A percentile compares a stretch with the other conserved stretches of the same genome.
These are phyloP conservation scores for Hippophae rhamnoides DNA, from an alignment of 306 rosid species.

Conservation along the genomic window DNA sequence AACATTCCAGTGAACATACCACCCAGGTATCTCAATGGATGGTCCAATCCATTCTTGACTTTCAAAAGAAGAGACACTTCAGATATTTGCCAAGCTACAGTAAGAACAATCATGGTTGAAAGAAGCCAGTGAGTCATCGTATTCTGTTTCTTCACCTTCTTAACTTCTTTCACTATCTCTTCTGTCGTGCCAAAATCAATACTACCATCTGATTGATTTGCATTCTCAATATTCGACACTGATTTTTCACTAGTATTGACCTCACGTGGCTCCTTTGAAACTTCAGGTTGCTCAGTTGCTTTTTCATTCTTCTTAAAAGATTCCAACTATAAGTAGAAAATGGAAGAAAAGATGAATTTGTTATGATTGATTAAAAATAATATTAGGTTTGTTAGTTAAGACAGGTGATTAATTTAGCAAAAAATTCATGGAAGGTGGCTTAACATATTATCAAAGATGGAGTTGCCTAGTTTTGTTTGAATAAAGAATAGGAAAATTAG, in stretches of 20 bases:
- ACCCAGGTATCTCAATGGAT: constrained; percentile 49
- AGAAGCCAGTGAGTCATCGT: constrained; percentile 71
- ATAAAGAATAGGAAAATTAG: too few species aligned
- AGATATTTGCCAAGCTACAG: constrained; percentile 71
- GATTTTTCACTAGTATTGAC: constrained; percentile 3
- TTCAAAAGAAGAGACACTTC: constrained; percentile 51
- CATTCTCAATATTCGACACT: constrained; percentile 16
- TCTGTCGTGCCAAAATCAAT: constrained; percentile 21
- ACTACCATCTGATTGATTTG: constrained; percentile 1
- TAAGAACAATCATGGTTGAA: constrained; percentile 64
- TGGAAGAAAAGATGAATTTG: background rate
- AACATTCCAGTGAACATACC: constrained; percentile 28
- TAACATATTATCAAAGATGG: too few species aligned
- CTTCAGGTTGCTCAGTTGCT: constrained; percentile 13
- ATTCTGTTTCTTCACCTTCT: constrained; percentile 62
- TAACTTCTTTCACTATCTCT: constrained; percentile 52
- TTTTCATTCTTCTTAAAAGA: constrained; percentile 27
- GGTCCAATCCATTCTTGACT: constrained; percentile 40
- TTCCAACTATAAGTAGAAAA: constrained; percentile 35
- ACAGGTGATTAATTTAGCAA: too few species aligned
- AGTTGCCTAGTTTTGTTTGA: too few species aligned
- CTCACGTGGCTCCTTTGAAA: constrained; percentile 12
- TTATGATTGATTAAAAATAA: too few species aligned
- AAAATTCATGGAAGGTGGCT: too few species aligned
- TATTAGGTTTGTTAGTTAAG: too few species aligned